Evolutionary conservation across 2,329 filamentous ascomycete genomes (phyloP), one percentile per base, ranked within the genome.

Genomic region (Magnaporthiopsis incrustans): DNA sequence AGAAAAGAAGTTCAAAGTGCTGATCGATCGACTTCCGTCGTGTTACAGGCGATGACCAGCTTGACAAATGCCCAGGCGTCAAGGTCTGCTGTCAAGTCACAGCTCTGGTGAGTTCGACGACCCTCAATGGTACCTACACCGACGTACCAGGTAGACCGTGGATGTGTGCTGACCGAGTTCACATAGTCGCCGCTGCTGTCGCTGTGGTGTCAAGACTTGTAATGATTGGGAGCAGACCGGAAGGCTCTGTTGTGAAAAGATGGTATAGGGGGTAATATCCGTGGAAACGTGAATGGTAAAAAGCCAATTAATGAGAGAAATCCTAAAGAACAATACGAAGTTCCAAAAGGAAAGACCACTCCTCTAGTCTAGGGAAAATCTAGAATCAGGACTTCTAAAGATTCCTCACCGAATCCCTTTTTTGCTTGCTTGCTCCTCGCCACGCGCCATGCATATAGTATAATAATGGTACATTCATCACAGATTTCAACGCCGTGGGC

Each of bases 21-120:
- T 44, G 38, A 58, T 12, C 44, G 50, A 8, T 30, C 14, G 2
- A 22, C 6, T 1, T 22, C 25, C 33, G 32, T 30, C 30, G 26
- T 25, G 26, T 12, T 15, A 56, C 35, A 73, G 71, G 72, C 38
- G 68, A 73, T 63, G 61, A 64, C 15, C 57, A 71, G 5, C 30
- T 71, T 11, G 65, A 66, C 15, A 35, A 61, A 7, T 74, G 72
- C 38, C 69, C 71, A 1, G 72, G 72, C 2, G 70, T 73, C 58
- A 72, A 70, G 61, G 53, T 74, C 25, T 75, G 73, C 66, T 74
- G 73, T 56, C 68, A 73, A 64, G 70, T 73, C 32, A 74, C 71
- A 18, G 67, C 68, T 3, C 61, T 74, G 61, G 73, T 73, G 30
- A 30, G 30, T 30, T 30, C 30, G 30, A 64, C 71, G 27, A 18